Evolutionary conservation across 768 basidiomycete species (phyloP), one percentile per base, ranked within the genome.

Genomic region (Suillus weaverae): DNA sequence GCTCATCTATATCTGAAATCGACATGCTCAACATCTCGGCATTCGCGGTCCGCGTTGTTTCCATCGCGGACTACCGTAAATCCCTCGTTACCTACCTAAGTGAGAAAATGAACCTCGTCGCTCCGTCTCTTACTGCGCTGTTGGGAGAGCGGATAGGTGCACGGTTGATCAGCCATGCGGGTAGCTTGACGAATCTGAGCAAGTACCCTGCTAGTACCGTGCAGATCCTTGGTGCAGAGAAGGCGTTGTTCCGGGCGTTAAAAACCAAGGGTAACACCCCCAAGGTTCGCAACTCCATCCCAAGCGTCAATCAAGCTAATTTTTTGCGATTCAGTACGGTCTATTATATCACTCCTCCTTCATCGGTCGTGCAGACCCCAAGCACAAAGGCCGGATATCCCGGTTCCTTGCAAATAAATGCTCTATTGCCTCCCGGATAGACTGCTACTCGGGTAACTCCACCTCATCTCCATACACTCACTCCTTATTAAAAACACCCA

Each of bases 211-310:
- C 97, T 1, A 95, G 93, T 73, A 99, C 97, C 16, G 97, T 99
- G 48, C 97, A 99, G 79, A 99, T 99, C 70, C 83, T 98, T 48
- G 97, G 97, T 70, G 97, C 97, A 30, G 97, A 99, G 81, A 99
- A 99, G 78, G 97, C 97, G 2, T 84, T 99, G 33, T 99, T 99
- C 86, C 83, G 97, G 62, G 97, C 97, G 0, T 82, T 99, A 73
- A 99, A 99, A 83, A 98, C 97, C 38, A 99, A 98, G 79, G 97
- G 97, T 18, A 98, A 99, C 77, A 99, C 97, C 0, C 96, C 97
- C 48, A 97, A 97, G 83, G 94, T 94, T 48, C 46, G 61, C 57
- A 4, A 55, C 39, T 61, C 44, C 6, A 36, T 30, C 1, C 3
- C 26, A 16, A 33, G 20, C 8, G 8, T 0, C 33, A 41, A 57